These are phyloP conservation scores for Neurospora sp. DNA, from an alignment of 495 filamentous ascomycete species.

Conservation along the genomic window DNA sequence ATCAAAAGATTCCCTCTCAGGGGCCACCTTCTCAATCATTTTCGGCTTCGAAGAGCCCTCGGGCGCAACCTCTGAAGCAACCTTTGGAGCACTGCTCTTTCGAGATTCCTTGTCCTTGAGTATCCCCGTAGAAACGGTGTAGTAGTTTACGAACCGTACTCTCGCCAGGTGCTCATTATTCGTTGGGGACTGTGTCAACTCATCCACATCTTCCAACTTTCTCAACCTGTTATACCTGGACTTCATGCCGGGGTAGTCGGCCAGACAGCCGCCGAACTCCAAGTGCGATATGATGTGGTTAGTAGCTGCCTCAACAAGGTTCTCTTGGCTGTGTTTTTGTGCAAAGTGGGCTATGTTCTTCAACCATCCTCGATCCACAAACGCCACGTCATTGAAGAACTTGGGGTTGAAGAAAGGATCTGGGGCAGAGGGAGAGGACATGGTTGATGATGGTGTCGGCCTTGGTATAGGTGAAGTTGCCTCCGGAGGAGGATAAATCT, in stretches of 20 bases:
- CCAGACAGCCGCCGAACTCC: constrained; percentile 72
- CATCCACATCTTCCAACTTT: constrained; percentile 56
- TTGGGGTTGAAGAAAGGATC: constrained; percentile 65
- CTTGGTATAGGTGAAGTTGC: constrained; percentile 11
- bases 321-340: constrained; percentile 60
- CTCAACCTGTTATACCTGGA: constrained; percentile 57
- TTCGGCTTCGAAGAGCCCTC: neutral
- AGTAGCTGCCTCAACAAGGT: constrained; percentile 56
- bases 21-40: neutral
- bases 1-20: constrained; percentile 7
- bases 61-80: neutral
- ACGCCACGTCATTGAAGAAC: constrained; percentile 60
- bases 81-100: neutral
- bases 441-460: constrained; percentile 9
- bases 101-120: constrained; percentile 32
- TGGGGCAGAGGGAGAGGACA: constrained; percentile 1
- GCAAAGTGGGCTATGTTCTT: constrained; percentile 65
- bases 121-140: constrained; percentile 69
- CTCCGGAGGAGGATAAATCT: constrained; percentile 20
- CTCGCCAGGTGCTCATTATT: constrained; percentile 14
- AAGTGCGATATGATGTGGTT: constrained; percentile 68
- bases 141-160: constrained; percentile 82
- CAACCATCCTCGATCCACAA: constrained; percentile 55
- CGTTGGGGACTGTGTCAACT: constrained; percentile 11
- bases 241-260: constrained; percentile 62